Base-by-base conservation (phyloP, 306 rosid species). In the Prunus davidiana region DNA sequence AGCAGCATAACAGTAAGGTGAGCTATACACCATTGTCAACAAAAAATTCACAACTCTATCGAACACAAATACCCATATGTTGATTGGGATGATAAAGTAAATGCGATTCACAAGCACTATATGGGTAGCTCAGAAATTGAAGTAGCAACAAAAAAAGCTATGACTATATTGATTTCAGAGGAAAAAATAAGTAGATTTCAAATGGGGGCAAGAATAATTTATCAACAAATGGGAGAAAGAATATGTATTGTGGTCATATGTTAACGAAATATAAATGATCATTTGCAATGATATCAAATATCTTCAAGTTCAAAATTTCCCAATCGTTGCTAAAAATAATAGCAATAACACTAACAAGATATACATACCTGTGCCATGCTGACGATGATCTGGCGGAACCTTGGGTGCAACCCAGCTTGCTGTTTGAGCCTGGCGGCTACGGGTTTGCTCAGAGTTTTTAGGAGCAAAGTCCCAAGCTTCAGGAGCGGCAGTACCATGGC, bases 371-470 rank as follows among this genome's bases (percentile, higher is more conserved):
- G 98, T 6, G 98, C 97, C 28, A 95, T 71, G 47, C 66, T 73
- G 49, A 95, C 38, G 82, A 95, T 95, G 67, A 76, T 24, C 76
- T 90, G 83, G 20, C 98, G 96, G 73, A 95, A 92, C 75, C 90
- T 87, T 6, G 98, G 92, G 75, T 90, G 96, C 85, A 78, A 5
- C 28, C 88, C 92, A 55, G 97, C 95, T 60, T 88, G 93, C 5
- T 85, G 61, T 82, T 95, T 95, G 77, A 95, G 86, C 81, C 89
- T 82, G 54, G 74, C 80, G 3, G 97, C 98, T 15, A 95, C 75
- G 19, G 98, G 97, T 80, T 95, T 95, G 83, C 98, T 92, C n/a
- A 95, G 78, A 69, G 96, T 95, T 83, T 90, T 95, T 72, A 90
- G 19, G 0, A 74, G 89, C 25, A 95, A 80, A 6, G 98, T 95